These are phyloP conservation scores for Metroxylon sagu DNA, from an alignment of 176 grass and related monocot species.

Conservation along the genomic window DNA sequence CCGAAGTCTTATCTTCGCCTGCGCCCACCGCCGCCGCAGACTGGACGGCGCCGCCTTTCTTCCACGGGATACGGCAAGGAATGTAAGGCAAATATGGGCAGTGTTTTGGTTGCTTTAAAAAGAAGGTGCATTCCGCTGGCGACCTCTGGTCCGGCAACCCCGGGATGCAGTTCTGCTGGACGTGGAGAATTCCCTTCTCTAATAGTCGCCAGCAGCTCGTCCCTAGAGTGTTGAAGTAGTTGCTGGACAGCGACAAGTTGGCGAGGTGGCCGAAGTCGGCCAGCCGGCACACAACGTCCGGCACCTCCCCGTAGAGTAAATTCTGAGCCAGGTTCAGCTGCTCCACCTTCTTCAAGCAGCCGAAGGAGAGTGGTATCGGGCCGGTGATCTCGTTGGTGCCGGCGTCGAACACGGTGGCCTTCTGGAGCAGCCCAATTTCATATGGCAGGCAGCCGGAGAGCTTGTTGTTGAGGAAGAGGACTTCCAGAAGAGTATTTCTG, in stretches of 20 bases:
- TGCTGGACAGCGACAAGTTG: constrained; percentile 64
- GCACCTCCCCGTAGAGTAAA: constrained; percentile 55
- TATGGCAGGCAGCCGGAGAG: constrained; percentile 70
- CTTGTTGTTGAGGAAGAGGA: constrained; percentile 76
- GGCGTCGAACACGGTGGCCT: constrained; percentile 55
- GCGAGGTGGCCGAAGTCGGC: constrained; percentile 36
- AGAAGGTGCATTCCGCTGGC: constrained; percentile 38
- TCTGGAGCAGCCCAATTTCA: constrained; percentile 49
- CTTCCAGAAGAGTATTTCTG: constrained; percentile 39
- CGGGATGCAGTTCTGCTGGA: constrained; percentile 53
- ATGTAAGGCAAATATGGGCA: constrained; percentile 61
- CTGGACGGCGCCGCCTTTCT: no score
- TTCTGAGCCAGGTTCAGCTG: constrained; percentile 62
- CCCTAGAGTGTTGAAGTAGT: constrained; percentile 68
- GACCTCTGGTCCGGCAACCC: constrained; percentile 53
- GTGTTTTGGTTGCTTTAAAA: constrained; percentile 38
- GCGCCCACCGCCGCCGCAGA: no score
- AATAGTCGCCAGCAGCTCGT: constrained; percentile 41
- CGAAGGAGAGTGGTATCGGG: constrained; percentile 66
- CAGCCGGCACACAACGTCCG: constrained; percentile 62
- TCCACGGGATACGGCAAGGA: constrained; percentile 21
- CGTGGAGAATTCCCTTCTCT: constrained; percentile 46
- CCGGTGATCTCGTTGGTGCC: constrained; percentile 49
- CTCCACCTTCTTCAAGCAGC: constrained; percentile 46
- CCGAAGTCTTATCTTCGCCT: no score